Evolutionary conservation across 2,329 filamentous ascomycete species (phyloP).

Genomic region (Xylariaceae sp.): DNA sequence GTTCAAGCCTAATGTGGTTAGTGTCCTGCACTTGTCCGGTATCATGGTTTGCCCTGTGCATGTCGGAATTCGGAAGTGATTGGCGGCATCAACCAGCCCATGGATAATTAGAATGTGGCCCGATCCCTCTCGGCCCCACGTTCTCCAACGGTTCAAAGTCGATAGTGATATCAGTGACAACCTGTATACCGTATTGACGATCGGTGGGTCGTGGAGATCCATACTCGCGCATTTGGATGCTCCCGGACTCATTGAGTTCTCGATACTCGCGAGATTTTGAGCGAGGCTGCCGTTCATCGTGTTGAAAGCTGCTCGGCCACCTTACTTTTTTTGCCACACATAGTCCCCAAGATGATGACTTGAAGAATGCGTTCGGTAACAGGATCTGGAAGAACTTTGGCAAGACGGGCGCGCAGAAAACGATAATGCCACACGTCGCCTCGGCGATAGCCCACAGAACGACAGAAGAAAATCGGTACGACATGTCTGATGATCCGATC

Average conservation of each 20-base stretch:
- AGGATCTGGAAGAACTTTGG: conserved; percentile 4
- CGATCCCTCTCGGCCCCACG: background rate
- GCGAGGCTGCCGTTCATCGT: background rate
- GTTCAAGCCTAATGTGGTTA: too few relatives aligned
- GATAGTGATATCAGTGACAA: conserved; percentile 8
- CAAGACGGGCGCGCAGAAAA: conserved; percentile 9
- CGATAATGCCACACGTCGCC: conserved; percentile 11
- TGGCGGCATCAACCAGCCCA: too few relatives aligned
- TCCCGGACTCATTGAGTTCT: conserved; percentile 1
- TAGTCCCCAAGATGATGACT: background rate
- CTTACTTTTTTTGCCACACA: background rate
- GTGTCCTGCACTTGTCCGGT: too few relatives aligned
- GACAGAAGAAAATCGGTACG: conserved; percentile 11
- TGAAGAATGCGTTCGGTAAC: background rate
- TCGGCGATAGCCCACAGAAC: conserved; percentile 14
- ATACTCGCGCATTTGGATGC: background rate
- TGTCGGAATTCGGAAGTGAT: too few relatives aligned
- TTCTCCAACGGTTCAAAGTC: too few relatives aligned
- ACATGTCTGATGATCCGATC: conserved; percentile 11
- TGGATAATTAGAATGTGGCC: background rate
- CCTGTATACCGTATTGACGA: conserved; percentile 8
- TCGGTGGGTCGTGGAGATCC: conserved; percentile 7
- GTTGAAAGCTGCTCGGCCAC: background rate
- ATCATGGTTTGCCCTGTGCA: too few relatives aligned
- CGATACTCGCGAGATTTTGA: conserved; percentile 1